Base-by-base conservation (phyloP, 768 basidiomycete genomes). In the Suillus paluster region DNA sequence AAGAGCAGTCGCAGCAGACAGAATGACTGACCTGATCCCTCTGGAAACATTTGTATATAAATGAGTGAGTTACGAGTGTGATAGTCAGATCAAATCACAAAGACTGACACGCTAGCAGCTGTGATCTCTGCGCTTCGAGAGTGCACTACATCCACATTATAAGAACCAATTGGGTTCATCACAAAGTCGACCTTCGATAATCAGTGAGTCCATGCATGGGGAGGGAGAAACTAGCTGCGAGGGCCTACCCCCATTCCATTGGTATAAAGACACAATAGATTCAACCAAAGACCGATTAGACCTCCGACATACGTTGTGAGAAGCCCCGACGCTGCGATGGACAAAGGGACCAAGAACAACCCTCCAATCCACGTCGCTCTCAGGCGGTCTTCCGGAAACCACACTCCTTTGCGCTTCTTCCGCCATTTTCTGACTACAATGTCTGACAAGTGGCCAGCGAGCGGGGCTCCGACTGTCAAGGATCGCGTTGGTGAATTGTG, bases 371-470 rank as follows among this genome's bases (percentile, higher is more conserved):
- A 61, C 1, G 83, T 75, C 4, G 79, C 84, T 1, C 84, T 78
- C 17, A 88, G 74, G 11, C 88, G 81, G 64, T 88, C 87, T 69
- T 89, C 87, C 1, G 86, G 87, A 57, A 83, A 82, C 85, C 84
- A 87, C 3, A 73, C 66, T 3, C 86, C 86, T 0, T 77, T 79
- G 17, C 86, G 81, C 10, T 73, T 71, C 49, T 76, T 70, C 6
- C 80, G 78, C 76, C 81, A 84, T 54, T 67, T 66, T 5, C 80
- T 72, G 30, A 90, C 73, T 3, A 82, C 70, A 30, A 70, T 63
- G 70, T 89, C 88, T 0, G 87, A 87, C 1, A 87, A 65, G 17
- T 77, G 78, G 0, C 87, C 87, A 1, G 84, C 80, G 9, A 86
- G 63, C 6, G 85, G 83, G 1, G 86, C 84, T 2, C 87, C 86